phyloP scores from a whole-genome alignment of 2,329 filamentous ascomycete species.

The Trichoderma pleuroti region DNA sequence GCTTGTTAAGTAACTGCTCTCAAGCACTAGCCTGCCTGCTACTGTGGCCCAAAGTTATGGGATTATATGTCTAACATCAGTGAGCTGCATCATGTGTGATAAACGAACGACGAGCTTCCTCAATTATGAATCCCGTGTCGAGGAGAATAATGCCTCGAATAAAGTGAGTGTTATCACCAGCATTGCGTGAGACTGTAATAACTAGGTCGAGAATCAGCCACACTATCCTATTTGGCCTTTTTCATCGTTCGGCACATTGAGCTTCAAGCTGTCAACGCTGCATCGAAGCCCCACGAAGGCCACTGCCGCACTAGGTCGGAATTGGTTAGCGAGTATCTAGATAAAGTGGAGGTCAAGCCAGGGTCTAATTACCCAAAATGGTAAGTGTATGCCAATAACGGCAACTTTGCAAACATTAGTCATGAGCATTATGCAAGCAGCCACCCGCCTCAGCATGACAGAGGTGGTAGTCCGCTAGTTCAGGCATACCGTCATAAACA shows the following conservation, averaged over 20 bases:
- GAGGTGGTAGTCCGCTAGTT: not conserved
- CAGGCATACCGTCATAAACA: not conserved
- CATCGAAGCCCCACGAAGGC: not conserved
- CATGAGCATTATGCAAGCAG: not conserved
- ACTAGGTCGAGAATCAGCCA: too few relatives aligned
- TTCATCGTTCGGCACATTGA: not conserved
- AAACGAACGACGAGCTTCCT: too few relatives aligned
- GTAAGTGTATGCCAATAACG: not conserved
- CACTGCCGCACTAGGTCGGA: not conserved
- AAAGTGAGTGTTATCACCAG: too few relatives aligned
- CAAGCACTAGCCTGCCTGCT: too few relatives aligned
- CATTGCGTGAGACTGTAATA: too few relatives aligned
- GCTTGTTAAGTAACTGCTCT: too few relatives aligned
- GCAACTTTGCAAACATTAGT: not conserved
- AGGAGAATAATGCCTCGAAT: too few relatives aligned
- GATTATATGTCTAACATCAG: too few relatives aligned
- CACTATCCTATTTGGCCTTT: not conserved
- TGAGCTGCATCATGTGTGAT: too few relatives aligned
- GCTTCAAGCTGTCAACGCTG: not conserved
- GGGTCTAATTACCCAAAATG: not conserved
- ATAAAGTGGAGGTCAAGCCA: too few relatives aligned
- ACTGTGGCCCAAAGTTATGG: too few relatives aligned
- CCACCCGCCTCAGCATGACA: not conserved
- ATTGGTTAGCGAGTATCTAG: accelerated
- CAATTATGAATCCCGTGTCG: too few relatives aligned